Percentiles rank a stretch among this genome's conserved stretches.
These are phyloP conservation scores for Botrytis cinerea DNA, from an alignment of 2,329 filamentous ascomycete species.

Conservation along the genomic window DNA sequence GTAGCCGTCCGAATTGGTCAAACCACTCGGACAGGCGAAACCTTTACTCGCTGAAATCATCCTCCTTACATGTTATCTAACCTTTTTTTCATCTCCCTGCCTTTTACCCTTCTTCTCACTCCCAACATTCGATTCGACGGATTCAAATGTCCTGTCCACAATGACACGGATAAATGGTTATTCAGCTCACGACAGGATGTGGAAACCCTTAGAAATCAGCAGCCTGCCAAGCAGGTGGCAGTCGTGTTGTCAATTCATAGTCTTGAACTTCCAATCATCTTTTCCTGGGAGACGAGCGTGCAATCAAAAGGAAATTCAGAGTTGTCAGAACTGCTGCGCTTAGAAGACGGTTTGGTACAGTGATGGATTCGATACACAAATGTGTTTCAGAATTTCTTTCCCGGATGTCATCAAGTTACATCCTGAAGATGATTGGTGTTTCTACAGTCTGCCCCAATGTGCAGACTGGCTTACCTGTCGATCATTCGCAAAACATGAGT, in stretches of 20 bases:
- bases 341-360: not conserved
- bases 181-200: not conserved
- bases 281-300: not conserved
- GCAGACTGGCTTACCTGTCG: not conserved
- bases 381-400: not conserved
- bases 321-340: not conserved
- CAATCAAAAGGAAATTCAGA: not conserved
- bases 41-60: not conserved
- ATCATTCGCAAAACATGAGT: not conserved
- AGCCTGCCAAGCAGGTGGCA: not conserved
- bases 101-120: not conserved
- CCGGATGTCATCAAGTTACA: conserved; percentile 7
- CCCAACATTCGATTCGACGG: not conserved
- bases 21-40: not conserved
- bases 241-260: not conserved
- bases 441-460: not conserved
- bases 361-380: not conserved
- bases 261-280: not conserved
- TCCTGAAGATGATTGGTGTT: not conserved
- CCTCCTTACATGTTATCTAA: not conserved
- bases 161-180: not conserved
- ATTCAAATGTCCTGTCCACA: not conserved
- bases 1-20: not conserved
- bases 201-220: not conserved
- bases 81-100: not conserved